Evolutionary conservation across 495 filamentous ascomycete species (phyloP), one percentile per base, ranked within the genome.

Genomic region (Penicillium arizonense): DNA sequence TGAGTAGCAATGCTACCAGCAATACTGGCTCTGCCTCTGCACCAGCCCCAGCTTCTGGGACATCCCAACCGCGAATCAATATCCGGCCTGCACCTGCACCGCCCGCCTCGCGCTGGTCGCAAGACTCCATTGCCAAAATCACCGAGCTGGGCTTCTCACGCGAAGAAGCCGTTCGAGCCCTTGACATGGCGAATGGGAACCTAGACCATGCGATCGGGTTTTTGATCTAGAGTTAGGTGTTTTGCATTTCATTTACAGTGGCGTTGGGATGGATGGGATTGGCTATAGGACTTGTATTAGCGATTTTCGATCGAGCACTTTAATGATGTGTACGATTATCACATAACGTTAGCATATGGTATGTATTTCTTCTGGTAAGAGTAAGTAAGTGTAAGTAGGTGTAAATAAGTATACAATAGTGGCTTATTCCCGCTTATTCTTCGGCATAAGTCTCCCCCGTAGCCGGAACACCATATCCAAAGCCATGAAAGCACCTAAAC

Each of bases 161-260:
- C 47, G 83, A 88, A 33, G 77, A 90, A 53, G 93, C 91, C 1
- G 78, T 93, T 52, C 82, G 82, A 40, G 92, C 92, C 1, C 71
- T 98, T 53, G 84, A 91, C 58, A 86, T 86, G 20, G 89, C 90
- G 13, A 84, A 83, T 18, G 94, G 94, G 6, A 88, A 97, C 66
- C 79, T 97, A 28, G 87, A 97, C 44, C 80, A 85, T 48, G 94
- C 94, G 16, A 91, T 93, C 45, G 86, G 88, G 38, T 80, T 97
- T 42, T 75, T 97, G 53, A 88, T 96, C 45, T 73, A 59, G 66
- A 42, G 30, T 11, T n/a, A 39, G 53, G 44, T 37, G 11, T 10
- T 32, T 21, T 58, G 53, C 56, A 59, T 59, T 44, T 49, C 45
- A 47, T 46, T 42, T 36, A 14, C 40, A 23, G 16, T 32, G 56